phyloP scores from a whole-genome alignment of 2,329 filamentous ascomycete genomes.

The Fusarium avenaceum region DNA sequence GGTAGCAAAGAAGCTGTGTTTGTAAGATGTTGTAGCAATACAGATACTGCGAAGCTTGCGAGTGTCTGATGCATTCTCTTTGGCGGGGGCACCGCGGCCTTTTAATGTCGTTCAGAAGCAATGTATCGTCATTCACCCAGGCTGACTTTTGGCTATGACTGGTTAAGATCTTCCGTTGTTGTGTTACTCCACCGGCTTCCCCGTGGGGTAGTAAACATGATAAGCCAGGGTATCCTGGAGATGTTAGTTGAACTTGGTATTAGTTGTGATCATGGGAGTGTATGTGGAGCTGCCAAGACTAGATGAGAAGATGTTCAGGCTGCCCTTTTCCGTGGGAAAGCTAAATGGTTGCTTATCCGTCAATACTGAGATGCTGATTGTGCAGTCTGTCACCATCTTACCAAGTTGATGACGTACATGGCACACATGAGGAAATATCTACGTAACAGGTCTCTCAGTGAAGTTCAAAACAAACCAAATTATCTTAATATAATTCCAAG shows the following conservation, averaged over 20 bases:
- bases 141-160: constrained; percentile 3
- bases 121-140: constrained; percentile 5
- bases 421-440: not conserved
- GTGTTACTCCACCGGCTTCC: constrained; percentile 38
- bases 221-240: constrained; percentile 15
- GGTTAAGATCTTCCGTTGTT: constrained; percentile 23
- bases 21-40: not conserved
- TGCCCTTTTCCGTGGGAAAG: constrained; percentile 11
- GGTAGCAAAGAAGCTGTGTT: not conserved
- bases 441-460: fast-evolving
- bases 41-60: constrained; percentile 13
- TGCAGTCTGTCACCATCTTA: not conserved
- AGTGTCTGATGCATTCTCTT: constrained; percentile 1
- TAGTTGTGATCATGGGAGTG: constrained; percentile 33
- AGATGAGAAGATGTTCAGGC: constrained; percentile 9
- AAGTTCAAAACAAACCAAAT: fast-evolving
- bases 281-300: constrained; percentile 37
- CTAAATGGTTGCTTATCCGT: not conserved
- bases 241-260: constrained; percentile 6
- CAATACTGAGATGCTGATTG: not conserved
- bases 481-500: fast-evolving
- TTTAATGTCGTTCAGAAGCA: constrained; percentile 12
- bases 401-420: not conserved
- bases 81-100: constrained; percentile 8
- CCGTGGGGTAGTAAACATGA: constrained; percentile 40